phyloP scores from a whole-genome alignment of 2,329 filamentous ascomycete species.

The Boeremia lycopersici region DNA sequence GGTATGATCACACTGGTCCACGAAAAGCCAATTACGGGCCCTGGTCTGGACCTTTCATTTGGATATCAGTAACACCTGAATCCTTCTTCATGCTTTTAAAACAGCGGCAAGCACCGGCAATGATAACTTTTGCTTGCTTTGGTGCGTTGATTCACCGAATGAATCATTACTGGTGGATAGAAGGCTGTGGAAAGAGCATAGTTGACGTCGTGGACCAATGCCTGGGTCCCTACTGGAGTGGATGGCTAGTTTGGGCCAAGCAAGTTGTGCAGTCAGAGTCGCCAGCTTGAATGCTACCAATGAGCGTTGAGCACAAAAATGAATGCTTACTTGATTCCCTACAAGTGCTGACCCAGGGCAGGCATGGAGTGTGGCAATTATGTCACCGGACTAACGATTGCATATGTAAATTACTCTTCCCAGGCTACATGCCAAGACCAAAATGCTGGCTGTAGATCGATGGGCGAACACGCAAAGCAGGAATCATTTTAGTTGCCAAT shows the following conservation, averaged over 20 bases:
- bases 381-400: neutral
- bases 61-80: slow-evolving; percentile 19
- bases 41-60: slow-evolving; percentile 27
- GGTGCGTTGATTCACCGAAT: slow-evolving; percentile 19
- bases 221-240: slow-evolving; percentile 23
- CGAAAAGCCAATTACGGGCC: slow-evolving; percentile 19
- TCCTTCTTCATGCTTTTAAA: slow-evolving; percentile 21
- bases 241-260: slow-evolving; percentile 22
- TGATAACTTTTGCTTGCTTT: slow-evolving; percentile 28
- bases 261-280: neutral
- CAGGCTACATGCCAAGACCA: no score
- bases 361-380: neutral
- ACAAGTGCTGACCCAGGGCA: neutral
- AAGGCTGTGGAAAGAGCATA: slow-evolving; percentile 29
- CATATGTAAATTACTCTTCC: neutral
- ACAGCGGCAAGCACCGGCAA: slow-evolving; percentile 25
- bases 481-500: no score
- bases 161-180: slow-evolving; percentile 27
- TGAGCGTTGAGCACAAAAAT: neutral
- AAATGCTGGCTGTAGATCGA: no score
- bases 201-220: slow-evolving; percentile 21
- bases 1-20: neutral
- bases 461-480: no score
- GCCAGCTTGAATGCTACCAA: neutral
- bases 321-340: neutral